Conservation (phyloP, 768 basidiomycete species). For the Pisolithus sp. region DNA sequence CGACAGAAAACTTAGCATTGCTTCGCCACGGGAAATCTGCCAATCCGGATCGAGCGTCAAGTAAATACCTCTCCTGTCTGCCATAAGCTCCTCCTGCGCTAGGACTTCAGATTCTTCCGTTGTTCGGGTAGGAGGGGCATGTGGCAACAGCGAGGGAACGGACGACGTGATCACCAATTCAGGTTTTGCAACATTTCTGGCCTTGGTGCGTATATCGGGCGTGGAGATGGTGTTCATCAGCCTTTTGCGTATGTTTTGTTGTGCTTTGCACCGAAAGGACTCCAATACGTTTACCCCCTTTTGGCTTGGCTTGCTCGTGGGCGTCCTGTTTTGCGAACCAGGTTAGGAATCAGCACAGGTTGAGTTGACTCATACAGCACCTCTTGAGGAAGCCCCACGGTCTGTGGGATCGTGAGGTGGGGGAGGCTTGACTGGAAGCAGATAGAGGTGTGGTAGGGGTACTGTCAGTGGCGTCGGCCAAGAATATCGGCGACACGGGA, state of each 20-base stretch:
- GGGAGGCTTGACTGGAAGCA: not conserved
- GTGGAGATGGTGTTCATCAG: slow-evolving; percentile 17
- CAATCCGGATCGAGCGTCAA: slow-evolving; percentile 23
- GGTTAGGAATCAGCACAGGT: not conserved
- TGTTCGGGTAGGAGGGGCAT: not conserved
- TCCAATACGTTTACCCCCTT: slow-evolving; percentile 3
- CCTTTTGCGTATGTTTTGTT: slow-evolving; percentile 15
- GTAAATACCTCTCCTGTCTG: slow-evolving; percentile 21
- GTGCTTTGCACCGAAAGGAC: slow-evolving; percentile 9
- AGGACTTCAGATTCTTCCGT: not conserved
- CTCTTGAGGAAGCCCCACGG: slow-evolving; percentile 15
- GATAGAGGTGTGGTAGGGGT: not conserved
- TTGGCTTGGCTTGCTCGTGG: slow-evolving; percentile 2
- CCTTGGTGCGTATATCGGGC: slow-evolving; percentile 14
- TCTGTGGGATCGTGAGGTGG: slow-evolving; percentile 1
- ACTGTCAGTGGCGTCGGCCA: slow-evolving; percentile 6
- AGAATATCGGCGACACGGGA: slow-evolving; percentile 8
- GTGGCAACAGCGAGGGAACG: not conserved
- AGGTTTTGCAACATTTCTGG: not conserved
- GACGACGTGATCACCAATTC: not conserved
- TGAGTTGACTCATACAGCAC: slow-evolving; percentile 3
- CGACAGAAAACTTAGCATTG: slow-evolving; percentile 16
- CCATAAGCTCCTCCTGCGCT: slow-evolving; percentile 5
- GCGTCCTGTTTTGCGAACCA: not conserved
- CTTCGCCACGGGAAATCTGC: slow-evolving; percentile 17